Percentiles rank a stretch among this genome's conserved stretches.
Evolutionary conservation across 768 basidiomycete genomes (phyloP).

Genomic region (Auricularia cornea): DNA sequence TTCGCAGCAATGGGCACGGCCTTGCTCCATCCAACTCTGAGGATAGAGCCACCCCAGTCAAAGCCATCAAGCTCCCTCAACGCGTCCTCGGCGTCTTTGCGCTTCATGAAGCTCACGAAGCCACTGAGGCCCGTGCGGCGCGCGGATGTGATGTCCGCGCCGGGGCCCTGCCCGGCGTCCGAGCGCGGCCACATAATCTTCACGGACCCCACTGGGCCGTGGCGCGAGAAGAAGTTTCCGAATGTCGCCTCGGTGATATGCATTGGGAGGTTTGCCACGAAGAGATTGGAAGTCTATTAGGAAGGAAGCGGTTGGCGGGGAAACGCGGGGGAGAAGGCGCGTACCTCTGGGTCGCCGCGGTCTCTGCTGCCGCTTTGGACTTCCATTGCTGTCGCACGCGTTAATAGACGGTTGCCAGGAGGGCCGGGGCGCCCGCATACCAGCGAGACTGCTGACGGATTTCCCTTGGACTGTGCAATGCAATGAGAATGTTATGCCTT

Average conservation of each 20-base stretch:
- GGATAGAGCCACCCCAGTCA: slow-evolving; percentile 85
- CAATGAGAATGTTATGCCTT: slow-evolving; percentile 11
- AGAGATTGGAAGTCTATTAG: slow-evolving; percentile 88
- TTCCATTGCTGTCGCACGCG: slow-evolving; percentile 30
- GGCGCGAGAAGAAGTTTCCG: slow-evolving; percentile 84
- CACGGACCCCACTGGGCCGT: slow-evolving; percentile 90
- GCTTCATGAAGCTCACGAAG: slow-evolving; percentile 94
- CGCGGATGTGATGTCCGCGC: slow-evolving; percentile 65
- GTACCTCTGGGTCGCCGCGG: slow-evolving; percentile 76
- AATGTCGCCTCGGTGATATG: slow-evolving; percentile 80
- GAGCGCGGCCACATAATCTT: slow-evolving; percentile 99
- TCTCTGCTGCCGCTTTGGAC: slow-evolving; percentile 87
- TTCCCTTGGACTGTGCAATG: slow-evolving; percentile 43
- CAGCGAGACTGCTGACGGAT: slow-evolving; percentile 84
- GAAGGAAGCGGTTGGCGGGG: not conserved
- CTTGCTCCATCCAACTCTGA: slow-evolving; percentile 96
- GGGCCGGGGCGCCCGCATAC: slow-evolving; percentile 15
- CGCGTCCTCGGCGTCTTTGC: slow-evolving; percentile 83
- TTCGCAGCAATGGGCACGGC: slow-evolving; percentile 79
- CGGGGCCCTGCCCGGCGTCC: slow-evolving; percentile 46
- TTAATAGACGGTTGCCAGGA: not conserved
- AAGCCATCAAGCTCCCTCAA: slow-evolving; percentile 85
- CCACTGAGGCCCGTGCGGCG: slow-evolving; percentile 80
- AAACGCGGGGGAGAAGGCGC: slow-evolving; percentile 10
- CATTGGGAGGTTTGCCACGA: slow-evolving; percentile 86